A percentile compares a stretch with the other conserved stretches of the same genome.
phyloP scores from a whole-genome alignment of 345 rosid species.

The Lenwebbia sp. region DNA sequence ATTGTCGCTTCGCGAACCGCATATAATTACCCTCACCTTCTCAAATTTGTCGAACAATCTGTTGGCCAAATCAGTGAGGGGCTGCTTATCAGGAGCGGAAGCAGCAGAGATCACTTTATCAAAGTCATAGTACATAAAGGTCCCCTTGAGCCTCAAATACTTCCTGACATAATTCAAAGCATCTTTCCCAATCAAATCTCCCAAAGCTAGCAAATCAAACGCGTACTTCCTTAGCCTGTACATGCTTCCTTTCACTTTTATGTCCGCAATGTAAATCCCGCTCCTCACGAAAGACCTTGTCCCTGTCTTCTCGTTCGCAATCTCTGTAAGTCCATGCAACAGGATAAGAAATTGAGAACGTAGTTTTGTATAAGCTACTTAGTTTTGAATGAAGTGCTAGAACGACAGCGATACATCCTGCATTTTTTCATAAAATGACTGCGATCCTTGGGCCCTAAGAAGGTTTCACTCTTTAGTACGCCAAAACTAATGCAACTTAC shows the following conservation, averaged over 20 bases:
- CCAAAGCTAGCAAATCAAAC: constrained; percentile 80
- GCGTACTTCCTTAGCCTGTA: constrained; percentile 63
- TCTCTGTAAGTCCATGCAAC: constrained; percentile 19
- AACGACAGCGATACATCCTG: neutral
- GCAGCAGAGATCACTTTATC: constrained; percentile 76
- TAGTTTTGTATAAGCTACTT: neutral
- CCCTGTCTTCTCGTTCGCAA: constrained; percentile 59
- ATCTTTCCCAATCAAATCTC: constrained; percentile 70
- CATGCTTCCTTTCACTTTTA: constrained; percentile 45
- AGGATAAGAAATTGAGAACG: neutral
- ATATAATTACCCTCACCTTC: constrained; percentile 25
- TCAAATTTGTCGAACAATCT: constrained; percentile 74
- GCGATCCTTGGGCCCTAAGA: neutral
- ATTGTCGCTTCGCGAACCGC: neutral
- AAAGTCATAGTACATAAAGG: constrained; percentile 65
- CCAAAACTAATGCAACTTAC: neutral
- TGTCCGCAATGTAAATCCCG: constrained; percentile 55
- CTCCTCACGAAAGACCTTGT: constrained; percentile 58
- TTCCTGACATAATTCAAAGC: constrained; percentile 65
- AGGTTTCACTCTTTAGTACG: neutral
- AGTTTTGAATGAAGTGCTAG: neutral
- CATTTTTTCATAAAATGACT: neutral
- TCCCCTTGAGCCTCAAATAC: constrained; percentile 70
- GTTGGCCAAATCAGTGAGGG: constrained; percentile 69
- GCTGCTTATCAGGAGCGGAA: constrained; percentile 40